phyloP scores from a whole-genome alignment of 2,329 filamentous ascomycete genomes.

The Alternaria viburni region DNA sequence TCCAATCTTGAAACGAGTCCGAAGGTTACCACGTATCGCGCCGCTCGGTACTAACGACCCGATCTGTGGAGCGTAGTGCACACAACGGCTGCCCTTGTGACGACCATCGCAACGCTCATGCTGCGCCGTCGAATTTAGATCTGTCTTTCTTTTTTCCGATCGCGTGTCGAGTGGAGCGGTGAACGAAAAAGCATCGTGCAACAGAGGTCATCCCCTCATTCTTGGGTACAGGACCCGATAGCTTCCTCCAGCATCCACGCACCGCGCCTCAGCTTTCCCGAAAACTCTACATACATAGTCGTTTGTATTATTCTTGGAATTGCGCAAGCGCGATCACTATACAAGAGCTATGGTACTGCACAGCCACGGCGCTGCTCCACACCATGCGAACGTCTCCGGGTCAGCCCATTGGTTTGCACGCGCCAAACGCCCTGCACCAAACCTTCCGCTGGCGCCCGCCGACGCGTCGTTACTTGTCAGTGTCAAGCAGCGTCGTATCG shows the following conservation, averaged over 20 bases:
- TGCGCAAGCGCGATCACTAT: constrained; percentile 2
- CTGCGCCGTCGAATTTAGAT: constrained; percentile 9
- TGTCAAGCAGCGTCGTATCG: constrained; percentile 2
- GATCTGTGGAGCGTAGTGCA: constrained; percentile 24
- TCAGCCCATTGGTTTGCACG: constrained; percentile 2
- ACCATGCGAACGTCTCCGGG: constrained; percentile 1
- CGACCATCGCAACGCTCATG: constrained; percentile 4
- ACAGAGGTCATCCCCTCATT: neutral
- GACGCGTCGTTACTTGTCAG: constrained; percentile 8
- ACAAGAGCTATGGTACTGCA: constrained; percentile 3
- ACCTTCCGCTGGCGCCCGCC: constrained; percentile 4
- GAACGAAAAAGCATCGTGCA: neutral
- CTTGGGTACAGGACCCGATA: neutral
- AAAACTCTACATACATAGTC: neutral
- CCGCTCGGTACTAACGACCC: constrained; percentile 15
- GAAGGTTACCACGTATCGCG: constrained; percentile 15
- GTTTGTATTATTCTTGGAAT: constrained; percentile 1
- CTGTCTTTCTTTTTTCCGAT: neutral
- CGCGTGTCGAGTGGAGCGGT: constrained; percentile 1
- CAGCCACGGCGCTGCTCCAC: constrained; percentile 11
- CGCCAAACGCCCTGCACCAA: constrained; percentile 4
- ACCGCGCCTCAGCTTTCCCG: neutral
- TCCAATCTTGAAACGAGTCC: constrained; percentile 9
- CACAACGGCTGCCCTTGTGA: constrained; percentile 19
- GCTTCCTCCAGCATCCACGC: neutral